Evolutionary conservation across 2,329 filamentous ascomycete species (phyloP), one percentile per base, ranked within the genome.

Genomic region (Phaeophleospora eucalypticola): DNA sequence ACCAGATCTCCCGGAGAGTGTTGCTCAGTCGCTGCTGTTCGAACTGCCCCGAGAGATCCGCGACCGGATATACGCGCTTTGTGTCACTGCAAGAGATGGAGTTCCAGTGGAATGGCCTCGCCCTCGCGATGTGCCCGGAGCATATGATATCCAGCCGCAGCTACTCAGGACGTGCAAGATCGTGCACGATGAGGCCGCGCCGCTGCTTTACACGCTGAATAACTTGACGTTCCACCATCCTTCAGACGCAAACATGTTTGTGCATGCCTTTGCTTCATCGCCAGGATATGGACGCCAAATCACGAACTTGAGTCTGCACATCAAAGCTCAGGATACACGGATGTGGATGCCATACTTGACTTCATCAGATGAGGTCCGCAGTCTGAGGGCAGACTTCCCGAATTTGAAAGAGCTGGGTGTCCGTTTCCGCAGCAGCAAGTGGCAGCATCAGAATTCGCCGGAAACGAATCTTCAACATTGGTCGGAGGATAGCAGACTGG

Each of bases 261-360:
- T 60, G 2, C 61, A 62, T 43, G 65, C 64, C 12, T 53, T 65
- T 16, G 54, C 60, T 2, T 49, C 56, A 4, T 52, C 56, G 3
- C 41, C 44, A 10, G 49, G 54, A 9, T 50, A 50, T 12, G 48
- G 56, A 2, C 45, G 46, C 1, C 53, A 54, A 34, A 58, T 63
- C 24, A 51, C 54, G 1, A 54, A 53, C 35, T 38, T 67, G 16
- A 58, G 51, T 19, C 52, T 68, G 15, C 60, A 64, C 20, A 57
- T 68, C 44, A 62, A 63, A 49, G 54, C 60, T 20, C 48, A 49
- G 19, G 66, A 68, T 39, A 62, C 60, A 16, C 54, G 63, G n/a
- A 52, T 66, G 4, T 68, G 66, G 66, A 68, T 66, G 52, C 56
- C 58, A 3, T 68, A 67, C 46, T 52, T 68, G 18, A 66, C 61